phyloP scores from a whole-genome alignment of 352 stramenopile genomes.

The Blastocystis sp. region DNA sequence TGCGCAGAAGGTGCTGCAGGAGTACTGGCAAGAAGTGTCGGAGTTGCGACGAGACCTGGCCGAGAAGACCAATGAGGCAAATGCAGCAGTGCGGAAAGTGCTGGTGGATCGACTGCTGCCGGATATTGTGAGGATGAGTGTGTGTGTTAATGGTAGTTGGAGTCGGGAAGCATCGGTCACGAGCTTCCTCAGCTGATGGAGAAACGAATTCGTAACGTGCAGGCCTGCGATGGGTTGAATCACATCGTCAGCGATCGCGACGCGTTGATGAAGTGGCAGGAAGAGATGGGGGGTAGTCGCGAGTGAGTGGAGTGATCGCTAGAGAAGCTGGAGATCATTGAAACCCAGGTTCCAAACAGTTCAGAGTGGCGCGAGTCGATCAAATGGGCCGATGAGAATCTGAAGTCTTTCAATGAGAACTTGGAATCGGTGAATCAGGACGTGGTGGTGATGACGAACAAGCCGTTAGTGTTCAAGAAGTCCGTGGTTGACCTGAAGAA shows the following conservation, averaged over 20 bases:
- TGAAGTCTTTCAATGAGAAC: neutral
- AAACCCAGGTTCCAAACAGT: neutral
- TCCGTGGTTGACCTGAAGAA: neutral
- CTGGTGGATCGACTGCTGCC: constrained; percentile 21
- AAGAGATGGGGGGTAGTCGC: neutral
- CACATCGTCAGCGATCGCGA: neutral
- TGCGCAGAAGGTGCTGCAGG: neutral
- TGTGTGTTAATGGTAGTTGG: neutral
- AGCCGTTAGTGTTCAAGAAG: constrained; percentile 8
- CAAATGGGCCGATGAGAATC: neutral
- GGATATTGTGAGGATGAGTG: neutral
- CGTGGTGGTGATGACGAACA: neutral
- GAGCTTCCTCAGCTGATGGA: neutral
- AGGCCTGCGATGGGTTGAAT: neutral
- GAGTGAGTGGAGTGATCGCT: neutral
- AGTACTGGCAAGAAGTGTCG: neutral
- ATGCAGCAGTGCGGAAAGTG: neutral
- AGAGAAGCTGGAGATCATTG: neutral
- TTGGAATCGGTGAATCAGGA: constrained; percentile 1
- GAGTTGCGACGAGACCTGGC: neutral
- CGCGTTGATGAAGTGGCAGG: neutral
- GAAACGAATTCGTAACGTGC: neutral
- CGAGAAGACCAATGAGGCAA: neutral
- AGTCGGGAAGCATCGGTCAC: neutral
- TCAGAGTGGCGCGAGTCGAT: neutral